A percentile compares a stretch with the other conserved stretches of the same genome.
Conservation (phyloP, 176 grass and related monocot species). For the Zea luxurians region DNA sequence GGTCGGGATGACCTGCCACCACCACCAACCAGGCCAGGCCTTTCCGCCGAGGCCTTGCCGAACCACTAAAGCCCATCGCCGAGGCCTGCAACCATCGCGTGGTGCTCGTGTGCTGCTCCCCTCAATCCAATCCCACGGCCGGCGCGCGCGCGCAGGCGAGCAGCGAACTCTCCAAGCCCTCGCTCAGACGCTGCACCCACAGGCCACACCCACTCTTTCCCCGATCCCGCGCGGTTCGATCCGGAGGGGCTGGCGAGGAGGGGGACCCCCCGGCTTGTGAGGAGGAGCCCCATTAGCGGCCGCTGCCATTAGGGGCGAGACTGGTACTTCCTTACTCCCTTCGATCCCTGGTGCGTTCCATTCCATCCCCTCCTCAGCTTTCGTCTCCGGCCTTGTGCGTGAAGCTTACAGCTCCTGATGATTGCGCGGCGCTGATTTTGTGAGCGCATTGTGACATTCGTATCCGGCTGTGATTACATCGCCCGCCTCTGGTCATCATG, state of each 20-base stretch:
- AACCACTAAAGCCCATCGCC: no score
- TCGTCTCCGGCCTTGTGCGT: not conserved
- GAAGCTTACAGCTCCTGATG: not conserved
- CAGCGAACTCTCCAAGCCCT: not conserved
- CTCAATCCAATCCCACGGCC: not conserved
- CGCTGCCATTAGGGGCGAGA: not conserved
- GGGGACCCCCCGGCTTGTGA: no score
- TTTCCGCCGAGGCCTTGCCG: no score
- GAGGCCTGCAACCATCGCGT: no score
- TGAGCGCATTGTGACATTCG: not conserved
- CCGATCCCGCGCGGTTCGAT: not conserved
- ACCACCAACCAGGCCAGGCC: no score
- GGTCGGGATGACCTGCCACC: no score
- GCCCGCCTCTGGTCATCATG: slow-evolving; percentile 9
- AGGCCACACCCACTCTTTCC: not conserved
- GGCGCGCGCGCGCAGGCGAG: not conserved
- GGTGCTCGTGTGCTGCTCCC: no score
- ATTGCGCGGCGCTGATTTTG: slow-evolving; percentile 5
- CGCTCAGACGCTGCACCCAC: no score
- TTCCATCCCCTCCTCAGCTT: not conserved
- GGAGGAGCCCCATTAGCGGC: not conserved
- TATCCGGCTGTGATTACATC: not conserved
- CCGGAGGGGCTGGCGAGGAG: not conserved
- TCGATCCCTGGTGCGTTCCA: not conserved
- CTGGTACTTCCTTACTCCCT: not conserved